Percentiles rank a stretch among this genome's conserved stretches.
Conservation (phyloP, 2,329 filamentous ascomycete species). For the Aspergillus ruber region DNA sequence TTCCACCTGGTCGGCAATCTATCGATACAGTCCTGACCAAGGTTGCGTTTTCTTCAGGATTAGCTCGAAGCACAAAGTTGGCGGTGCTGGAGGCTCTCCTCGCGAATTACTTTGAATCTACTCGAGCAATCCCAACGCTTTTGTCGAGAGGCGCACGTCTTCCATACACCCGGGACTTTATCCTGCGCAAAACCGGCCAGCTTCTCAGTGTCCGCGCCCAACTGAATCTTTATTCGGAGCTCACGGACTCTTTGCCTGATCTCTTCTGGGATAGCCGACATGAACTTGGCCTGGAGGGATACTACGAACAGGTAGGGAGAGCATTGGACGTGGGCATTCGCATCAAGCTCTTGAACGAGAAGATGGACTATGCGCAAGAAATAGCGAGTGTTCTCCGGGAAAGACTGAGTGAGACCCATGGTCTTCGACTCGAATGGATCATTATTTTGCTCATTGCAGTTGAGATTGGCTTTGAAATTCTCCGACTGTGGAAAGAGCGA, state of each 20-base stretch:
- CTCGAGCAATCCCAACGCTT: conserved; percentile 70
- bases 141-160: conserved; percentile 62
- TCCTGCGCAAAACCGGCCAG: conserved; percentile 89
- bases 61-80: conserved; percentile 88
- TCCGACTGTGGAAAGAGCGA: conserved; percentile 63
- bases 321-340: conserved; percentile 86
- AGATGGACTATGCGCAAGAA: conserved; percentile 96
- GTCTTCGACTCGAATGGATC: conserved; percentile 83
- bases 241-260: conserved; percentile 91
- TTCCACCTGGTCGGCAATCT: conserved; percentile 22
- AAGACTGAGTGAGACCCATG: conserved; percentile 83
- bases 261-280: conserved; percentile 92
- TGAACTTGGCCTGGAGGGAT: conserved; percentile 83
- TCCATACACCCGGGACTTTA: conserved; percentile 66
- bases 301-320: conserved; percentile 88
- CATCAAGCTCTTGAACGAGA: conserved; percentile 88
- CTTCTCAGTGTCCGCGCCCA: conserved; percentile 82
- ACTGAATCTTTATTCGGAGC: conserved; percentile 91
- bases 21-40: conserved; percentile 72
- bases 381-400: conserved; percentile 85
- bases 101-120: conserved; percentile 78
- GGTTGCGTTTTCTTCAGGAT: conserved; percentile 90
- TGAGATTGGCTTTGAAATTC: conserved; percentile 82
- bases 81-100: conserved; percentile 82
- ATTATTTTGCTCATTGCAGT: conserved; percentile 92